phyloP scores from a whole-genome alignment of 2,329 filamentous ascomycete species.

The Claviceps sp. region DNA sequence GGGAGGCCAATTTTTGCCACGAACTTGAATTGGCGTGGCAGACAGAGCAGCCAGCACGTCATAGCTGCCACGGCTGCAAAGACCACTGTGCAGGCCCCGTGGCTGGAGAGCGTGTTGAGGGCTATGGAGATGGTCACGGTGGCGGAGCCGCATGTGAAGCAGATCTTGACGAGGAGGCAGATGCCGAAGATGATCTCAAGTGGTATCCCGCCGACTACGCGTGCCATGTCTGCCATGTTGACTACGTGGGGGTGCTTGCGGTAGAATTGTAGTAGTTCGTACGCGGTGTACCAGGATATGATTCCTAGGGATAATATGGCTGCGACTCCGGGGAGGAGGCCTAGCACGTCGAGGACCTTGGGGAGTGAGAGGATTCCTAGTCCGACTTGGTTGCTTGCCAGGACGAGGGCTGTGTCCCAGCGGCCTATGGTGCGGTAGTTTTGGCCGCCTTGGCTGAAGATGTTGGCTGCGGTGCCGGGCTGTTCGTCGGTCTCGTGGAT shows the following conservation, averaged over 20 bases:
- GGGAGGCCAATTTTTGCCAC: slow-evolving; percentile 18
- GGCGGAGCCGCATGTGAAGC: slow-evolving; percentile 55
- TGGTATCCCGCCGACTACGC: slow-evolving; percentile 28
- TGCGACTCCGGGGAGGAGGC: slow-evolving; percentile 54
- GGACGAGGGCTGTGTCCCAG: slow-evolving; percentile 20
- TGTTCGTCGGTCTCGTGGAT: neutral
- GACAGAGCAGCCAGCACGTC: slow-evolving; percentile 39
- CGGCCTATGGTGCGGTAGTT: slow-evolving; percentile 20
- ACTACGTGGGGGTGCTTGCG: slow-evolving; percentile 53
- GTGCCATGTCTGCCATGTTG: slow-evolving; percentile 58
- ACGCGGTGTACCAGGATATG: slow-evolving; percentile 47
- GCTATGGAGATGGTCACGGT: slow-evolving; percentile 54
- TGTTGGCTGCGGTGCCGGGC: slow-evolving; percentile 10
- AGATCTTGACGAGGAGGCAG: slow-evolving; percentile 60
- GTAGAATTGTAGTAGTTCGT: slow-evolving; percentile 49
- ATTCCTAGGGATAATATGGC: slow-evolving; percentile 51
- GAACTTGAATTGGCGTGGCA: slow-evolving; percentile 59
- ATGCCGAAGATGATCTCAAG: slow-evolving; percentile 24
- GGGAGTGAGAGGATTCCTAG: slow-evolving; percentile 52
- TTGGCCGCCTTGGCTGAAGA: slow-evolving; percentile 18
- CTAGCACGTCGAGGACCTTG: slow-evolving; percentile 54
- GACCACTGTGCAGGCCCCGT: slow-evolving; percentile 50
- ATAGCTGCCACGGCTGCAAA: slow-evolving; percentile 35
- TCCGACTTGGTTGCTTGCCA: slow-evolving; percentile 22
- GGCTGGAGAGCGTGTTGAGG: slow-evolving; percentile 52